Base-by-base conservation (phyloP, 768 basidiomycete species). In the Suillus brevipes region DNA sequence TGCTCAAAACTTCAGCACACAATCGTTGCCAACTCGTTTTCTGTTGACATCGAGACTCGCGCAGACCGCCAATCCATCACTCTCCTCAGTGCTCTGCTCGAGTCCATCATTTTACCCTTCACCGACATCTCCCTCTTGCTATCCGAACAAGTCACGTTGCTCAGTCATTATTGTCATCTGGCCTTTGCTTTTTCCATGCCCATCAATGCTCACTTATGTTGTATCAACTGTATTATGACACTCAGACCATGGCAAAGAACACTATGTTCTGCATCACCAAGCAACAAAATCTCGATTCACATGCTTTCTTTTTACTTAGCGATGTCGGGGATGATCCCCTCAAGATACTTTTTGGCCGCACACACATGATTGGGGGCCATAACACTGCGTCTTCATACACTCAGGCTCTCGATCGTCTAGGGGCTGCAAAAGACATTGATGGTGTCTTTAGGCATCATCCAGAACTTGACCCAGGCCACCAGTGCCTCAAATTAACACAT, bases 221-320 rank as follows among this genome's bases (percentile, higher is more conserved):
- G 0, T 47, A 47, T 12, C 45, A 47, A 47, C 9, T 47, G 0
- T 47, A 45, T 47, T 65, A 68, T 14, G 76, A 79, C 58, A 28
- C 67, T 0, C 74, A 77, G 59, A 67, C 71, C 7, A 77, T 75
- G 70, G 67, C 76, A n/a, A 71, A 72, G 36, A 76, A 72, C 34
- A 68, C 73, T 25, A 3, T 50, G 1, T 67, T 67, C 55, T 67
- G 59, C 20, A 23, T 61, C 14, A 55, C 64, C 3, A 67, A 66
- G 73, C 38, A 63, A 74, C 62, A 69, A 64, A 3, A 59, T 64
- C 78, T 66, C 65, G 63, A 1, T 9, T 47, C 59, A 3, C 4
- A 6, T 36, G 34, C 4, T 50, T 62, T 5, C 66, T 78, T 42
- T 71, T 47, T 70, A 45, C 58, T 77, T 9, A 70, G 66, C 25